phyloP scores from a whole-genome alignment of 768 basidiomycete genomes.

The Sporobolomyces roseus region DNA sequence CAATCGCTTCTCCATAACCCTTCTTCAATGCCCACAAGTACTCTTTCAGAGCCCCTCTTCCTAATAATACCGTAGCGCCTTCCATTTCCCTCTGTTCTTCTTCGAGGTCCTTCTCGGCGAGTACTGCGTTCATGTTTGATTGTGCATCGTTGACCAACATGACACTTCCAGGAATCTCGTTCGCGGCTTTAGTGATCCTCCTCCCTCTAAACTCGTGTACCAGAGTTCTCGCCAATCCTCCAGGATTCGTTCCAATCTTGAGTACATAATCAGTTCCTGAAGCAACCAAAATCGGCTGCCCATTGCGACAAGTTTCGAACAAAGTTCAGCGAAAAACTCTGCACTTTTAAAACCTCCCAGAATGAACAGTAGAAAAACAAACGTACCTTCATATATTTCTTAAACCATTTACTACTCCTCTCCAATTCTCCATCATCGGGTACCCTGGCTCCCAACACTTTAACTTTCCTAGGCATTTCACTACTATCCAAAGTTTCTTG shows the following conservation, averaged over 20 bases:
- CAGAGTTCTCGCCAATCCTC: constrained; percentile 74
- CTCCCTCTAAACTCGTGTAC: constrained; percentile 67
- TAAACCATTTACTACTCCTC: constrained; percentile 78
- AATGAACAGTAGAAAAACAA: neutral
- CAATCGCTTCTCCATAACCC: constrained; percentile 65
- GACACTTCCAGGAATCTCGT: constrained; percentile 52
- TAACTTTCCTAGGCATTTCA: constrained; percentile 71
- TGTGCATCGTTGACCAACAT: constrained; percentile 43
- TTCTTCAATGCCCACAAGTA: constrained; percentile 79
- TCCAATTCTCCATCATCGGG: constrained; percentile 92
- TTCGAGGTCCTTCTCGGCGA: constrained; percentile 51
- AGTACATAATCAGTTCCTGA: constrained; percentile 90
- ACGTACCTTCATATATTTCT: constrained; percentile 84
- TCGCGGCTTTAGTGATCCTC: constrained; percentile 59
- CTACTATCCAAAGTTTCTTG: constrained; percentile 63
- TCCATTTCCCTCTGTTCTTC: constrained; percentile 54
- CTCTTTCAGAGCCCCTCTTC: constrained; percentile 88
- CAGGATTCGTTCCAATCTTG: constrained; percentile 72
- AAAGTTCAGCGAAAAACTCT: constrained; percentile 8
- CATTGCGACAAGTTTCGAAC: constrained; percentile 30
- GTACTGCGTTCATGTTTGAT: constrained; percentile 56
- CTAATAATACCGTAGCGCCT: constrained; percentile 79
- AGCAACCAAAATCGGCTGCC: constrained; percentile 90
- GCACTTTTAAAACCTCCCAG: neutral
- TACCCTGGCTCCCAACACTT: constrained; percentile 83